Evolutionary conservation across 441 rosid genomes (phyloP), one percentile per base, ranked within the genome.

Genomic region (Pelargonium citronellum): DNA sequence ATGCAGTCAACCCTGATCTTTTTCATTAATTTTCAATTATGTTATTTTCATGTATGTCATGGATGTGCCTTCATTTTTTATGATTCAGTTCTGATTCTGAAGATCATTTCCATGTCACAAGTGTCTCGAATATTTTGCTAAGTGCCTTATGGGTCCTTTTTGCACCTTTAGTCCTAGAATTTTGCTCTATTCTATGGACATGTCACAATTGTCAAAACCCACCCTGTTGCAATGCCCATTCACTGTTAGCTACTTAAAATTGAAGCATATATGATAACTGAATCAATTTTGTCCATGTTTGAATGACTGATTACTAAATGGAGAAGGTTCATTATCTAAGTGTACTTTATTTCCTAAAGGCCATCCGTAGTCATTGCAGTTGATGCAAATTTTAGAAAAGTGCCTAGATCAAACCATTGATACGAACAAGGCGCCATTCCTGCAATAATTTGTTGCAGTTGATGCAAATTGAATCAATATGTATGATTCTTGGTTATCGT

Each of bases 1-100:
- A 83, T 4, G 74, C 73, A 65, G 6, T 72, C 75, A 72, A 22
- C n/a, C 37, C 27, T 67, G n/a, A 16, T 19, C 12, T 44, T 67
- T 20, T 37, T 22, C 6, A n/a, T 53, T 0, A 1, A n/a, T 53
- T 17, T 51, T 51, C 19, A 51, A 13, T 13, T 51, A 51, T 2
- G 58, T 12, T 47, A 12, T 47, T 4, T 47, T 47, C 13, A 6
- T 13, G 57, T 49, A 49, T 13, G 15, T 49, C 57, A n/a, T 49
- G 17, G 16, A 13, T 9, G 11, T 47, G 49, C 49, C 10, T 49
- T 49, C 16, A 49, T 6, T 44, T 44, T 1, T 30, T 30, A 30
- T 30, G 37, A 30, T 30, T 30, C 37, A 30, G 4, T 30, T 30
- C 37, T 30, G 37, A 30, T 30, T 30, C 5, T 3, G 37, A 30